A percentile compares a stretch with the other conserved stretches of the same genome.
Evolutionary conservation across 2,329 filamentous ascomycete genomes (phyloP).

Genomic region (Monosporascus sp.): DNA sequence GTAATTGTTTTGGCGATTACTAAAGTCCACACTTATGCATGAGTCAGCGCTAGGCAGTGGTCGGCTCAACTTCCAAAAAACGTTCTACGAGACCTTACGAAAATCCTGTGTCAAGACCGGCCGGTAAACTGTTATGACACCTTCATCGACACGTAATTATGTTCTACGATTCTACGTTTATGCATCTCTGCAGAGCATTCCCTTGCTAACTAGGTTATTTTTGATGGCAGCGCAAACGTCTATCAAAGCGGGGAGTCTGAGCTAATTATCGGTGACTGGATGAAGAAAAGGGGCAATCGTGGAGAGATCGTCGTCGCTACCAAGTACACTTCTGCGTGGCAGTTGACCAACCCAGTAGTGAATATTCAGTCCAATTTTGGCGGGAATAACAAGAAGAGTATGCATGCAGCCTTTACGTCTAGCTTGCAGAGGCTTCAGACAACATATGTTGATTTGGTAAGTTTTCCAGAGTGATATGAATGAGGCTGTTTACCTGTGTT

Average conservation of each 20-base stretch:
- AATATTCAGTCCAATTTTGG: slow-evolving; percentile 25
- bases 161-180: slow-evolving; percentile 22
- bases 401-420: slow-evolving; percentile 30
- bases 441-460: slow-evolving; percentile 25
- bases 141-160: slow-evolving; percentile 51
- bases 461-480: slow-evolving; percentile 2
- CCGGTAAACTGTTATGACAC: no score
- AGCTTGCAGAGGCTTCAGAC: slow-evolving; percentile 31
- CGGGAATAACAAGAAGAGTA: slow-evolving; percentile 30
- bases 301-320: slow-evolving; percentile 49
- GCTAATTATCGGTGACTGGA: slow-evolving; percentile 51
- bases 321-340: slow-evolving; percentile 34
- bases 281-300: slow-evolving; percentile 39
- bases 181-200: no score
- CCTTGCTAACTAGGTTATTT: not conserved
- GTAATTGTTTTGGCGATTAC: no score
- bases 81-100: no score
- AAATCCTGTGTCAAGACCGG: no score
- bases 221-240: slow-evolving; percentile 36
- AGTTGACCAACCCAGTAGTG: slow-evolving; percentile 2
- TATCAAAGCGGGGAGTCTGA: slow-evolving; percentile 55
- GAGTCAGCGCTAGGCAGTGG: no score
- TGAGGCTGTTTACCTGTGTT: not conserved
- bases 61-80: no score
- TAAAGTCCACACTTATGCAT: no score